phyloP scores from a whole-genome alignment of 345 rosid species.

The Moringa oleifera region DNA sequence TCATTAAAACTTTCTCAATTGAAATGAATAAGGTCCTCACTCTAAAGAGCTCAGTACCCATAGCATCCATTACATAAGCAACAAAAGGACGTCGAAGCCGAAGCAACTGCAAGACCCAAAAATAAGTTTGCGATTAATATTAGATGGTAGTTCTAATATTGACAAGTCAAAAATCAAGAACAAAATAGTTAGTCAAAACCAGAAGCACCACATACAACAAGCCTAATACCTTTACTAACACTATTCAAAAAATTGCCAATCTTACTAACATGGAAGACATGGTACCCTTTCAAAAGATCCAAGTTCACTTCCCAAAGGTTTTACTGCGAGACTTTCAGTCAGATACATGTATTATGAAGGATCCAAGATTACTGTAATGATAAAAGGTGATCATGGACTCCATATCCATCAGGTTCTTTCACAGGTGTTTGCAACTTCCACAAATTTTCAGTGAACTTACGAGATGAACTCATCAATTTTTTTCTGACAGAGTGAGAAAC shows the following conservation, averaged over 20 bases:
- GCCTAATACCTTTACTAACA: not conserved
- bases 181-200: not conserved
- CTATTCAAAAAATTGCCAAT: not conserved
- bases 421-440: no score
- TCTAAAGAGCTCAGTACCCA: constrained; percentile 76
- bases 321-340: not conserved
- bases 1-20: not conserved
- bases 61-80: constrained; percentile 67
- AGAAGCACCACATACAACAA: not conserved
- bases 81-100: constrained; percentile 87
- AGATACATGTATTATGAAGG: not conserved
- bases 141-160: not conserved
- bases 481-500: no score
- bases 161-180: no score
- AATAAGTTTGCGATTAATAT: constrained; percentile 1
- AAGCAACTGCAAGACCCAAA: constrained; percentile 47
- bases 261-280: not conserved
- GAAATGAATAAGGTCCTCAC: constrained; percentile 31
- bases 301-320: no score
- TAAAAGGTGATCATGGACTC: no score
- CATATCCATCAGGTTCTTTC: no score
- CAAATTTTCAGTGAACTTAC: no score
- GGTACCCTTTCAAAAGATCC: not conserved
- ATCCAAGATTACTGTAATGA: not conserved
- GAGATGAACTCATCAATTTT: no score